A percentile compares a stretch with the other conserved stretches of the same genome.
These are phyloP conservation scores for Lachancea mirantina DNA, from an alignment of 805 yeast species.

Conservation along the genomic window DNA sequence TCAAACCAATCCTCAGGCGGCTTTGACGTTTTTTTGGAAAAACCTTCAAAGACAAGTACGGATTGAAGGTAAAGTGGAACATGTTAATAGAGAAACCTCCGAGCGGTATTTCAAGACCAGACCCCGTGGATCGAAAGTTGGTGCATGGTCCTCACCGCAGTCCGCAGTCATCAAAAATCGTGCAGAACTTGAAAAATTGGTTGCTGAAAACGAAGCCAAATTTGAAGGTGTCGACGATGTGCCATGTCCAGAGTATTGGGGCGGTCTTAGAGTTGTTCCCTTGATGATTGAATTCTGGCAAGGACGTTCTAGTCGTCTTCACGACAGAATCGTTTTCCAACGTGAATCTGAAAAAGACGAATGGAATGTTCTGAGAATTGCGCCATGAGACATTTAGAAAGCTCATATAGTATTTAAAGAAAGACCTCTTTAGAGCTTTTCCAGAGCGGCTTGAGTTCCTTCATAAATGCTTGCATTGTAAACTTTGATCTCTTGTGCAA, in stretches of 20 bases:
- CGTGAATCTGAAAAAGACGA: conserved; percentile 44
- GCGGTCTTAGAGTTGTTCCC: conserved; percentile 85
- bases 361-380: conserved; percentile 65
- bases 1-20: conserved; percentile 65
- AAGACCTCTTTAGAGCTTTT: neutral
- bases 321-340: conserved; percentile 74
- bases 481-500: conserved; percentile 5
- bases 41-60: conserved; percentile 86
- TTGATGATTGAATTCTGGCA: conserved; percentile 96
- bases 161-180: conserved; percentile 52
- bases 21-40: conserved; percentile 89
- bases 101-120: conserved; percentile 76
- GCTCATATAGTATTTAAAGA: too few species aligned
- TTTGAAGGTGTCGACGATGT: conserved; percentile 58
- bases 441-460: conserved; percentile 1
- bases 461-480: conserved; percentile 7
- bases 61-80: conserved; percentile 79
- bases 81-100: conserved; percentile 63
- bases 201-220: conserved; percentile 42
- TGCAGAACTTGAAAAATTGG: conserved; percentile 52
- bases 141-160: conserved; percentile 97
- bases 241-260: conserved; percentile 94
- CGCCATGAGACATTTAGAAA: conserved; percentile 56
- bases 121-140: conserved; percentile 88
- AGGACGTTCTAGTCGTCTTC: conserved; percentile 83